phyloP scores from a whole-genome alignment of 1,284 basidiomycete species.

The Exobasidium rhododendri region DNA sequence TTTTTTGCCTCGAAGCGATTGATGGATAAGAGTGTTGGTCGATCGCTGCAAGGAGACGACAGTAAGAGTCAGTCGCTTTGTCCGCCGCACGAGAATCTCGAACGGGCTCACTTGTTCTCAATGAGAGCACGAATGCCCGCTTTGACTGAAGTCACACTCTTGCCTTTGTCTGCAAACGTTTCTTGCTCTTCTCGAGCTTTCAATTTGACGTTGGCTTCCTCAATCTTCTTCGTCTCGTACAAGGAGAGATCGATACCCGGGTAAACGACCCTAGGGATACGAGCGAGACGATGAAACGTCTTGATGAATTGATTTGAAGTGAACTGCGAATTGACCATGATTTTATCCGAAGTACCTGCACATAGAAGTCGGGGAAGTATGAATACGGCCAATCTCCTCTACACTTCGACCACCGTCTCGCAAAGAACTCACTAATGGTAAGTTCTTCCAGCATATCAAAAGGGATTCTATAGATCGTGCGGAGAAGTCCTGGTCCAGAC shows the following conservation, averaged over 20 bases:
- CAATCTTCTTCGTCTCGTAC: slow-evolving; percentile 1
- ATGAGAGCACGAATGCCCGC: slow-evolving; percentile 2
- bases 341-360: slow-evolving; percentile 70
- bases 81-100: neutral
- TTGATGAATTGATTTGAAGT: slow-evolving; percentile 66
- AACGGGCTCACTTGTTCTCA: neutral
- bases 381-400: neutral
- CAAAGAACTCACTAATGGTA: slow-evolving; percentile 74
- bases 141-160: slow-evolving; percentile 1
- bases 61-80: neutral
- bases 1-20: slow-evolving; percentile 98
- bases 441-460: slow-evolving; percentile 86
- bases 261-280: slow-evolving; percentile 74
- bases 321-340: slow-evolving; percentile 88
- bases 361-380: slow-evolving; percentile 57
- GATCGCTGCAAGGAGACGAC: slow-evolving; percentile 44
- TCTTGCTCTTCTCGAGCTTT: slow-evolving; percentile 12
- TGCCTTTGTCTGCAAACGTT: slow-evolving; percentile 3
- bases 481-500: slow-evolving; percentile 26
- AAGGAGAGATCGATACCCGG: slow-evolving; percentile 67
- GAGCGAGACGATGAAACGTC: slow-evolving; percentile 70
- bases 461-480: slow-evolving; percentile 69
- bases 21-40: slow-evolving; percentile 77
- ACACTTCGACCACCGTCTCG: too few species aligned
- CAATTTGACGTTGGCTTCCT: neutral